phyloP scores from a whole-genome alignment of 371 early-diverging fungal genomes.

The Mycotypha africana region DNA sequence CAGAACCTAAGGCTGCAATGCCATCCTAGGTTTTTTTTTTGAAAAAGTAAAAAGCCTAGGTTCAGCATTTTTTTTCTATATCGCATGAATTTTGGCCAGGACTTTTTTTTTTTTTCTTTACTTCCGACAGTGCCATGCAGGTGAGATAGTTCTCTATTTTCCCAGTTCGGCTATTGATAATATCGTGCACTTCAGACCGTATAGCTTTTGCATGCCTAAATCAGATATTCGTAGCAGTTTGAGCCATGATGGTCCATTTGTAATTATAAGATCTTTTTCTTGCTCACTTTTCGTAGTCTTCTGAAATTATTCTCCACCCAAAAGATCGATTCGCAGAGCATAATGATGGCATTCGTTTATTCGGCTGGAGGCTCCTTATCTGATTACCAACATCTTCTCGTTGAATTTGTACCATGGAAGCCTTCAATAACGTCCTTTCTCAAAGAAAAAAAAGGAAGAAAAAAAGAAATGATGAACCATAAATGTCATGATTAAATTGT shows the following conservation, averaged over 20 bases:
- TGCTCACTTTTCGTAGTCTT: slow-evolving; percentile 22
- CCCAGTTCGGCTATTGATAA: slow-evolving; percentile 10
- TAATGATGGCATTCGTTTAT: slow-evolving; percentile 24
- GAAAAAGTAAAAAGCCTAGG: background rate
- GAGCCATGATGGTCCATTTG: no score
- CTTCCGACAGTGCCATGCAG: slow-evolving; percentile 23
- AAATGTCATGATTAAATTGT: no score
- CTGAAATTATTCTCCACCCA: slow-evolving; percentile 25
- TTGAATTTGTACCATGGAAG: slow-evolving; percentile 24
- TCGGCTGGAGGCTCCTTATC: slow-evolving; percentile 5
- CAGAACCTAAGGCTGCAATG: slow-evolving; percentile 26
- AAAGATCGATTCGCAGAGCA: slow-evolving; percentile 16
- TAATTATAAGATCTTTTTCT: no score
- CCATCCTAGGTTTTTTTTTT: slow-evolving; percentile 6
- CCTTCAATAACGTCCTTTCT: no score
- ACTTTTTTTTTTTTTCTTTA: slow-evolving; percentile 2
- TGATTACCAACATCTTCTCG: slow-evolving; percentile 4
- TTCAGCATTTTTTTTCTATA: no score
- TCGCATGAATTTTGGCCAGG: background rate
- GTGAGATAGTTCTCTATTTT: slow-evolving; percentile 20
- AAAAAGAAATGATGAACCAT: no score
- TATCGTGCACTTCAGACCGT: slow-evolving; percentile 13
- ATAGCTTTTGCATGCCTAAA: slow-evolving; percentile 20
- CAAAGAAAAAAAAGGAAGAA: no score
- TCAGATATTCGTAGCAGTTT: no score